Evolutionary conservation across 208 protist species (phyloP), one percentile per base, ranked within the genome.

Genomic region (Zelonia costaricensis): DNA sequence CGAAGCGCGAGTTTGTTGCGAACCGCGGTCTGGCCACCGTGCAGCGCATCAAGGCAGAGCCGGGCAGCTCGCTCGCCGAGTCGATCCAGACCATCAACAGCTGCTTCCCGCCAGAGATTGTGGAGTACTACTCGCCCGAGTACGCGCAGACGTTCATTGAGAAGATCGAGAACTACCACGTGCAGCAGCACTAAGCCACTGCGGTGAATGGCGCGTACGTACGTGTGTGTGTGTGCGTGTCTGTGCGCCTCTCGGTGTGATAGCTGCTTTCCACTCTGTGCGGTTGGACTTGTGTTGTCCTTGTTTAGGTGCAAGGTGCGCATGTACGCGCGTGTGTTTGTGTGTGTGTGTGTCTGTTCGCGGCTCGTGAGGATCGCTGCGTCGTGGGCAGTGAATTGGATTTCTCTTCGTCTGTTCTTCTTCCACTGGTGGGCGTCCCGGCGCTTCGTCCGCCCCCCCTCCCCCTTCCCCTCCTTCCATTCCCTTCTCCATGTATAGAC

Each of bases 31-130:
- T 98, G 39, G 88, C 88, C 28, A 96, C 91, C 54, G 74, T 99
- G n/a, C 98, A 99, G 83, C 88, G 97, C 52, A 92, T 99, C 46
- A 78, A 97, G 38, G 80, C 97, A 8, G 97, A 99, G 62, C 79
- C 88, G 6, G 97, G 95, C n/a, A 93, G 91, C 33, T 97, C 98
- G 64, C 77, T 99, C 25, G 64, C 78, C 10, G 97, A 99, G 70
- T 97, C 94, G 60, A 98, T 99, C 54, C 85, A 98, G 56, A 83
- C 86, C 55, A 99, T 99, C 82, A 99, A 99, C 79, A 92, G 84
- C 58, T 98, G 93, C 81, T 99, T 98, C 84, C 98, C 98, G 22
- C 95, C 97, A 1, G 97, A 99, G 74, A 98, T 99, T 68, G 98
- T 99, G 13, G 82, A 96, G 56, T 99, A 99, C 80, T 99, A 99